Percentiles rank a stretch among this genome's conserved stretches.
Evolutionary conservation across 83 land plant species (phyloP).

Genomic region (Picea abies): DNA sequence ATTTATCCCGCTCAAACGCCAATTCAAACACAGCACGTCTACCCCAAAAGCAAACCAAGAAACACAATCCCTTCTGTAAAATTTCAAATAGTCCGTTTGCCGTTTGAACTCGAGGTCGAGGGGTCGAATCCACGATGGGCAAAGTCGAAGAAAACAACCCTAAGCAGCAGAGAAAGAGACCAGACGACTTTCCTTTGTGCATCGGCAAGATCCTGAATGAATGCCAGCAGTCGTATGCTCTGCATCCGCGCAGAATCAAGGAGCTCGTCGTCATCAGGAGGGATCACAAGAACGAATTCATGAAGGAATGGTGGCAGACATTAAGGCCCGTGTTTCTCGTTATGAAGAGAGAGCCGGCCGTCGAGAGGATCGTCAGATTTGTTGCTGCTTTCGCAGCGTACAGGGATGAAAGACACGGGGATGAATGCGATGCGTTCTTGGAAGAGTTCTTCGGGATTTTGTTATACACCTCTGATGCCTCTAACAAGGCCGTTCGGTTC

Average conservation of each 20-base stretch:
- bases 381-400: constrained; percentile 56
- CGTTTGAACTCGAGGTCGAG: not conserved
- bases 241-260: constrained; percentile 57
- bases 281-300: constrained; percentile 21
- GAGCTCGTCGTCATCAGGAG: constrained; percentile 37
- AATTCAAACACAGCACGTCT: too few relatives aligned
- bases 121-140: constrained; percentile 10
- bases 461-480: constrained; percentile 50
- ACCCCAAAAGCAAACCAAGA: too few relatives aligned
- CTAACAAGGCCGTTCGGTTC: constrained; percentile 73
- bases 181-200: not conserved
- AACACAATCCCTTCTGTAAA: too few relatives aligned
- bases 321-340: constrained; percentile 53
- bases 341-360: constrained; percentile 53
- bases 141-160: not conserved
- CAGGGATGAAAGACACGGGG: constrained; percentile 36
- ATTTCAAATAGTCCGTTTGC: too few relatives aligned
- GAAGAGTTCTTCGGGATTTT: constrained; percentile 76
- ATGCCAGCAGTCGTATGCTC: constrained; percentile 24
- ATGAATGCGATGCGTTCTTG: constrained; percentile 56
- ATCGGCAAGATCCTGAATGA: constrained; percentile 37
- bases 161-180: not conserved
- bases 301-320: constrained; percentile 32
- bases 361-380: constrained; percentile 69
- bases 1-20: too few relatives aligned